Conservation (phyloP, 371 early-diverging fungal genomes). For the Entomophthora muscae region DNA sequence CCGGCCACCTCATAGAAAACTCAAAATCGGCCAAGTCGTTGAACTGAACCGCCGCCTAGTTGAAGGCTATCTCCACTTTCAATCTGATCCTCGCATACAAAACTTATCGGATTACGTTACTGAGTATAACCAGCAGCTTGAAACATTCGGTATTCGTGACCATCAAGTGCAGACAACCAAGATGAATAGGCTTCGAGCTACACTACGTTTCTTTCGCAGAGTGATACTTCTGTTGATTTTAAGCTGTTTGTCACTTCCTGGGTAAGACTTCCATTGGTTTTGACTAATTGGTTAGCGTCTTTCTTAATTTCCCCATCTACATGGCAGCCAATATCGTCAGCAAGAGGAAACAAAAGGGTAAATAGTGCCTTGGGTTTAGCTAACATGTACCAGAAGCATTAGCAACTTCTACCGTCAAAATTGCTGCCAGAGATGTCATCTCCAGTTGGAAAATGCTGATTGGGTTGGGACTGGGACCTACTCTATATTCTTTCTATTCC, state of each 20-base stretch:
- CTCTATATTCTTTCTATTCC: constrained; percentile 53
- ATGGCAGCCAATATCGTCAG: constrained; percentile 51
- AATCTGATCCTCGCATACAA: constrained; percentile 61
- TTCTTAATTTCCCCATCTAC: constrained; percentile 64
- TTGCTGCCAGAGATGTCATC: constrained; percentile 82
- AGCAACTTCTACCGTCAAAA: constrained; percentile 77
- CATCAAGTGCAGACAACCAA: constrained; percentile 82
- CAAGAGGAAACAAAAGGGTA: constrained; percentile 54
- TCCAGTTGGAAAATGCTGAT: constrained; percentile 94
- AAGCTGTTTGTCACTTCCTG: constrained; percentile 65
- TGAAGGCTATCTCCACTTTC: constrained; percentile 62
- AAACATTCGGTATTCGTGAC: constrained; percentile 82
- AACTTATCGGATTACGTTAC: constrained; percentile 50
- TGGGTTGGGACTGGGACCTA: constrained; percentile 57
- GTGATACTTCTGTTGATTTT: constrained; percentile 41
- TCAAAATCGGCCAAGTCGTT: constrained; percentile 66
- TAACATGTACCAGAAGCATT: constrained; percentile 45
- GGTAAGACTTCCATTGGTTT: constrained; percentile 25
- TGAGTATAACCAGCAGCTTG: constrained; percentile 73
- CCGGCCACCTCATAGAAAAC: constrained; percentile 61
- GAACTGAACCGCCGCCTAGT: constrained; percentile 83
- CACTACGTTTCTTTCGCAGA: constrained; percentile 48
- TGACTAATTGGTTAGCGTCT: constrained; percentile 20
- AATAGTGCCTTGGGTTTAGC: neutral
- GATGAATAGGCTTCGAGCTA: constrained; percentile 44